Evolutionary conservation across 441 rosid species (phyloP), one percentile per base, ranked within the genome.

Genomic region (Biscutella laevigata): DNA sequence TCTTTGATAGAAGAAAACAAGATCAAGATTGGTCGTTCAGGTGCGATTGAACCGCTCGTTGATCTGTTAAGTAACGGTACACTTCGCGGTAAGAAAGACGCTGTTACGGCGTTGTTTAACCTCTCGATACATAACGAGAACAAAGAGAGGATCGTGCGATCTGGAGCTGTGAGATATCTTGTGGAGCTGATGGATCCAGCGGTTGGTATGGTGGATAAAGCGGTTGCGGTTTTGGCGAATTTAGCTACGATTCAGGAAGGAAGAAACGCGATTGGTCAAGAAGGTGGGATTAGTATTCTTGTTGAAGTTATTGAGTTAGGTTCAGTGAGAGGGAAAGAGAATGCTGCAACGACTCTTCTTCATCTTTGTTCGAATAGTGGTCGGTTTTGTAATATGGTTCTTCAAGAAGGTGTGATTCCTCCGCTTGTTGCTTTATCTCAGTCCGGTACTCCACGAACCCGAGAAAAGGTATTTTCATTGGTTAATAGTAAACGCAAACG

Each of bases 271-370:
- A 86, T 86, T 12, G 86, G 83, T 60, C 83, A 67, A 67, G 86
- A 73, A 64, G 62, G 73, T n/a, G 95, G 95, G 55, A 81, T 83
- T 29, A 77, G 80, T 3, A 83, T 79, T 46, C 73, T 86, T 11
- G 95, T 86, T 20, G 92, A 86, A 80, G 88, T 86, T 50, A 84
- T 86, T 44, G 95, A 86, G 70, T 59, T 86, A 74, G 95, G 92
- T 36, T 86, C 95, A 35, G 71, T 74, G 1, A 79, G 86, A 66
- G 95, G 88, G 32, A 86, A 81, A 74, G 95, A 86, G 58, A 81
- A 86, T 63, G 89, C 95, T 3, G 92, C 87, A 0, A 91, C 86
- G 25, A 88, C 95, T 53, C 92, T 86, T 60, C 66, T 76, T 51
- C 95, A 86, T 53, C 83, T 86, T 41, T 83, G 80, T 62, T 70